phyloP scores from a whole-genome alignment of 2,329 filamentous ascomycete genomes.

The Ilyonectria sp. region DNA sequence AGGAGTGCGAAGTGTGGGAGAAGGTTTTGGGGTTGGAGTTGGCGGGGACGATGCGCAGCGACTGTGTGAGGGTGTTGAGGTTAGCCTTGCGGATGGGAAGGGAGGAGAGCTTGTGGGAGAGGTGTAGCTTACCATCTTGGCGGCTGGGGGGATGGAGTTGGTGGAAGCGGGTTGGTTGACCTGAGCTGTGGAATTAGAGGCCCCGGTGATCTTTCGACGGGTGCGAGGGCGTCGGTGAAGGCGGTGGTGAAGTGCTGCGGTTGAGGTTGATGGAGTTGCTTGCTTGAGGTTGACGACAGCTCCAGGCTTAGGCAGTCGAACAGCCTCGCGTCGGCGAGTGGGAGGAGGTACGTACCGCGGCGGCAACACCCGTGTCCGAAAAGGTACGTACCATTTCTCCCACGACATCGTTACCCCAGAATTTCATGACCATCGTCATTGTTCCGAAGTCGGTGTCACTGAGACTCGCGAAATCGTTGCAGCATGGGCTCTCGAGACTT shows the following conservation, averaged over 20 bases:
- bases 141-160: constrained; percentile 35
- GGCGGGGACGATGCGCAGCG: constrained; percentile 89
- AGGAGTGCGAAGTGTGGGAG: constrained; percentile 73
- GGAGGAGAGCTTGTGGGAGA: constrained; percentile 21
- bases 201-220: not conserved
- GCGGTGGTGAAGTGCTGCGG: constrained; percentile 16
- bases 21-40: constrained; percentile 76
- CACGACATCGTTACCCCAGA: constrained; percentile 12
- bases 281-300: constrained; percentile 26
- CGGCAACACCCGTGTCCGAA: not conserved
- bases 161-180: constrained; percentile 12
- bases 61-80: constrained; percentile 64
- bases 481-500: constrained; percentile 29
- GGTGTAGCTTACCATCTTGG: constrained; percentile 65
- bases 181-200: not conserved
- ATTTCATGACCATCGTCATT: constrained; percentile 19
- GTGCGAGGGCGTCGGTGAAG: not conserved
- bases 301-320: constrained; percentile 45
- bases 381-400: constrained; percentile 39
- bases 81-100: constrained; percentile 34
- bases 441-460: constrained; percentile 39
- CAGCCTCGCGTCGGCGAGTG: constrained; percentile 46
- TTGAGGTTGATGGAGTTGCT: constrained; percentile 35
- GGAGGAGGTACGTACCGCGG: constrained; percentile 38
- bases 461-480: constrained; percentile 6